Conservation (phyloP, 257 asterid species). For the Ajuga chamaepitys region DNA sequence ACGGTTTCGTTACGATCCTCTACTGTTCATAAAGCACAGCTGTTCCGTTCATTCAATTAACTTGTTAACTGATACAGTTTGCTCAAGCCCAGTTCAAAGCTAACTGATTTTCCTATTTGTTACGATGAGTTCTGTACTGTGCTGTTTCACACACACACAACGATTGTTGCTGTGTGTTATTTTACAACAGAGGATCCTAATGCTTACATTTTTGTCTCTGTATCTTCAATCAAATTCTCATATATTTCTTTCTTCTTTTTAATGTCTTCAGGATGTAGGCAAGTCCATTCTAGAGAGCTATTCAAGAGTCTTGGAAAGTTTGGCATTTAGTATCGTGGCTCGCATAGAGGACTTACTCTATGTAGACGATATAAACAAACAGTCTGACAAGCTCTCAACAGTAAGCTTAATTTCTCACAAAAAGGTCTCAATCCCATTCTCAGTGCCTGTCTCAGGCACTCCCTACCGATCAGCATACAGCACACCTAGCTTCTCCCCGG, state of each 20-base stretch:
- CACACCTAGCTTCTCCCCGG: constrained; percentile 65
- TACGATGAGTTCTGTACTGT: too few relatives aligned
- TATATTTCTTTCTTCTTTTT: background rate
- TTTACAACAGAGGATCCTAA: too few relatives aligned
- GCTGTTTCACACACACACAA: too few relatives aligned
- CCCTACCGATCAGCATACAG: constrained; percentile 49
- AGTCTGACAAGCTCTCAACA: constrained; percentile 43
- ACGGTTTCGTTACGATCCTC: too few relatives aligned
- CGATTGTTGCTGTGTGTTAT: too few relatives aligned
- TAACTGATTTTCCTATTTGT: too few relatives aligned
- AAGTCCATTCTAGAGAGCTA: constrained; percentile 34
- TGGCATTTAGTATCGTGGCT: constrained; percentile 31
- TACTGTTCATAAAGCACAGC: too few relatives aligned
- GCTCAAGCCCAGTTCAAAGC: too few relatives aligned
- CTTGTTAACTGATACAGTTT: too few relatives aligned
- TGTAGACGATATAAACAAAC: constrained; percentile 40
- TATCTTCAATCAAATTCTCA: background rate
- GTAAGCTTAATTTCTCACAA: constrained; percentile 41
- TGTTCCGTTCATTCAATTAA: too few relatives aligned
- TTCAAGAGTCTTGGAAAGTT: constrained; percentile 34
- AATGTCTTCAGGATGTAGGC: constrained; percentile 29
- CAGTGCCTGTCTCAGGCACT: constrained; percentile 61
- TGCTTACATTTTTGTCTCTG: too few relatives aligned
- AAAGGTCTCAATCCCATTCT: constrained; percentile 37
- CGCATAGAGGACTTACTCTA: constrained; percentile 37